Base-by-base conservation (phyloP, 495 filamentous ascomycete species). In the Lasiosphaeriaceae sp. region DNA sequence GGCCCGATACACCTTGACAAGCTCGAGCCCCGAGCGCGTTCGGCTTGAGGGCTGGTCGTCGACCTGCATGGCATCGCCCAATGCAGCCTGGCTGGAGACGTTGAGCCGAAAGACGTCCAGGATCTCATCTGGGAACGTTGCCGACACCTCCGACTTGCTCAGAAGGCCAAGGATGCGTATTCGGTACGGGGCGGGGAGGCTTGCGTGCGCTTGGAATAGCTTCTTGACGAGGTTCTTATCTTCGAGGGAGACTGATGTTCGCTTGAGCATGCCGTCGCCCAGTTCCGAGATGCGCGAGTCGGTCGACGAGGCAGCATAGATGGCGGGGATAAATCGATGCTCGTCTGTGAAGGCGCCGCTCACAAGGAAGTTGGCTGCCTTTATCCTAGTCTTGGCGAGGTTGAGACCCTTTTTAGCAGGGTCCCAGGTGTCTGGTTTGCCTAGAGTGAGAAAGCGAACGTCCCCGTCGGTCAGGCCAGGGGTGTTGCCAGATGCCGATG, bases 251-350 rank as follows among this genome's bases (percentile, higher is more conserved):
- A 87, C 75, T 11, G 78, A 75, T 3, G 82, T 85, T 55, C 92
- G 77, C 70, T 96, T 97, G 29, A 96, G 66, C 34, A 92, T 80
- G 64, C 95, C 92, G 47, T 97, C 90, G 0, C 88, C 93, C 44
- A 88, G 72, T 12, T 88, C 85, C 11, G 89, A 85, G 45, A 97
- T 83, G 14, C 87, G 83, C 11, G 87, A 91, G 60, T 96, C 93
- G 1, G 85, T 61, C 71, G 95, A 91, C 0, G 89, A 83, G 49
- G 90, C 85, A 6, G 91, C 90, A 63, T 89, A 88, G 16, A 98
- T 71, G 17, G 89, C 86, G 6, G 91, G 87, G n/a, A 96, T 68
- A 63, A 95, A 90, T 17, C 88, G 79, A 62, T 96, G 89, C 2
- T 81, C 62, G 63, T 96, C 88, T 1, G 71, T 81, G 70, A 97